Percentiles rank a stretch among this genome's conserved stretches.
phyloP scores from a whole-genome alignment of 768 basidiomycete species.

The Serendipita sp. region DNA sequence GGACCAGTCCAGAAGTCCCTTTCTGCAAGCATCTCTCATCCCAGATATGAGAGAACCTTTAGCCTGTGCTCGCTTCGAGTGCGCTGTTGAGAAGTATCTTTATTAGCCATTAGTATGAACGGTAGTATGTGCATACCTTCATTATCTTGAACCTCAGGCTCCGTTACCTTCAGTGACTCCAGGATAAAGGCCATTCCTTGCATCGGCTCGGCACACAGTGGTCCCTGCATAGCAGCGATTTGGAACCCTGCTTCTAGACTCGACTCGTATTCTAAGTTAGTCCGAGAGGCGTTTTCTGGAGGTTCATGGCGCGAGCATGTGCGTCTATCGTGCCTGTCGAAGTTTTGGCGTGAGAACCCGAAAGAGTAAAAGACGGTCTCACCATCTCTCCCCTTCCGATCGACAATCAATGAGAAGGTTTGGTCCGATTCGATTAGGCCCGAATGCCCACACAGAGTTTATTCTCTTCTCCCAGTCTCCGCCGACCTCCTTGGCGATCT shows the following conservation, averaged over 20 bases:
- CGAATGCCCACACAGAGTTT: slow-evolving; percentile 79
- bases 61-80: slow-evolving; percentile 67
- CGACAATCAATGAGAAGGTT: slow-evolving; percentile 68
- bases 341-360: neutral
- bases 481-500: slow-evolving; percentile 48
- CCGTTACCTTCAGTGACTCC: slow-evolving; percentile 47
- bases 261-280: slow-evolving; percentile 48
- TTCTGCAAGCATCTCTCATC: slow-evolving; percentile 77
- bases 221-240: slow-evolving; percentile 85
- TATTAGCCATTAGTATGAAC: neutral
- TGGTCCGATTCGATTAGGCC: slow-evolving; percentile 72
- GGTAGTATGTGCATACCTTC: slow-evolving; percentile 30
- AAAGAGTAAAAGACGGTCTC: neutral
- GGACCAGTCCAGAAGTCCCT: slow-evolving; percentile 90
- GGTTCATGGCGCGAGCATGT: neutral
- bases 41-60: slow-evolving; percentile 82
- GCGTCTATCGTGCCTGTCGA: neutral
- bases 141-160: slow-evolving; percentile 47
- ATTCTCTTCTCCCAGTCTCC: slow-evolving; percentile 62
- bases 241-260: slow-evolving; percentile 90
- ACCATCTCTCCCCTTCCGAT: slow-evolving; percentile 11
- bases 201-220: slow-evolving; percentile 87
- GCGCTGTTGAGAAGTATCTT: slow-evolving; percentile 29
- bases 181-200: slow-evolving; percentile 87
- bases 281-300: neutral